These are phyloP conservation scores for Cytospora mali DNA, from an alignment of 2,329 filamentous ascomycete genomes.

Conservation along the genomic window DNA sequence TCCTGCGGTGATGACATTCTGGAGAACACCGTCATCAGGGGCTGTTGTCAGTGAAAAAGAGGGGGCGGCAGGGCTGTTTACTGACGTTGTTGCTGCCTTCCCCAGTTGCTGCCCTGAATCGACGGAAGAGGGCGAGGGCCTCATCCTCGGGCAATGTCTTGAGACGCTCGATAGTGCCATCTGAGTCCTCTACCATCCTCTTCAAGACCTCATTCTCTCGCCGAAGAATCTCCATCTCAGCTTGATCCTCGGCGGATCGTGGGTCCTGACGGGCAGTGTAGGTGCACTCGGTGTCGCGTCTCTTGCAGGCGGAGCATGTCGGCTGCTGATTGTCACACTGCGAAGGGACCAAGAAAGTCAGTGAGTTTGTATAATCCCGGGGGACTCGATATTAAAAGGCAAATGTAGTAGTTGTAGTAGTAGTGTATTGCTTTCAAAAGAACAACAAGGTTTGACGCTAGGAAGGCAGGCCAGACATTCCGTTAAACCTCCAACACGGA, in stretches of 20 bases:
- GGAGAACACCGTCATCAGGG: too few species aligned
- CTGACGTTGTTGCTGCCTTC: constrained; percentile 1
- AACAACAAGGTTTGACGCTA: not conserved
- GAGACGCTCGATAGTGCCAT: not conserved
- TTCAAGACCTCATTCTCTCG: constrained; percentile 4
- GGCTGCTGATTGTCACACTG: constrained; percentile 25
- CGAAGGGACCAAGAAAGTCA: not conserved
- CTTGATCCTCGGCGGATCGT: not conserved
- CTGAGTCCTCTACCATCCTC: not conserved
- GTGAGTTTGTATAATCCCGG: not conserved
- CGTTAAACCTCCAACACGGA: not conserved
- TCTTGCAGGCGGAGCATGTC: constrained; percentile 18
- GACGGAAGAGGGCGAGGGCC: constrained; percentile 12
- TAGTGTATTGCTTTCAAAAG: too few species aligned
- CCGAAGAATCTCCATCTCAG: constrained; percentile 10
- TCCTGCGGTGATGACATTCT: constrained; percentile 4
- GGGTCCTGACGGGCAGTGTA: constrained; percentile 13
- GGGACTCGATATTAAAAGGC: too few species aligned
- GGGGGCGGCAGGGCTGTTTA: not conserved
- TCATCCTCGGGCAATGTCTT: constrained; percentile 11
- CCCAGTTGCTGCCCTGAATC: not conserved
- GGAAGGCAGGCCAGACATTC: not conserved
- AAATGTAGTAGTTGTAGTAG: too few species aligned
- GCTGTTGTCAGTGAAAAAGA: not conserved
- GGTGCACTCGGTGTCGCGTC: constrained; percentile 15